Base-by-base conservation (phyloP, 1,284 basidiomycete species). In the Ustilago trichophora region DNA sequence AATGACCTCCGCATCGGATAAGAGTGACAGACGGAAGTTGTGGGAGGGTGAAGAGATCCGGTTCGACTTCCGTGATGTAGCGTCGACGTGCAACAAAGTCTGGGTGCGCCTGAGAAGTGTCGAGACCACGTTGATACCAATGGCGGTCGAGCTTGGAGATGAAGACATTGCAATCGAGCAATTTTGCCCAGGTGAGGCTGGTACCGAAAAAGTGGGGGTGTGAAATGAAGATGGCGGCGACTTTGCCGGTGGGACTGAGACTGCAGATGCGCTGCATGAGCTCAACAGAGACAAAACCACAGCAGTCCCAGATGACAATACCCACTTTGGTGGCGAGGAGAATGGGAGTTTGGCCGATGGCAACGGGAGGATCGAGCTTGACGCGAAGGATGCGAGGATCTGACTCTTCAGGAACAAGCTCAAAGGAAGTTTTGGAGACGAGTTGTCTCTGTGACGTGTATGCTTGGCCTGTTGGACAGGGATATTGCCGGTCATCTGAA, bases 151-250 rank as follows among this genome's bases (percentile, higher is more conserved):
- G 45, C 41, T 55, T 47, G 38, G 64, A 60, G 12, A 67, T 67
- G 48, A 56, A 57, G 64, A 67, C 57, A n/a, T 49, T 55, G 48
- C 57, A 60, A 21, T 59, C 32, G 32, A 67, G 64, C 56, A 60
- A 48, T 34, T 62, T 56, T 34, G 57, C 57, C 64, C 64, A 67
- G 12, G 52, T 48, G 9, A 67, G 52, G 35, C 38, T 44, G 8
- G 52, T 22, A 10, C 45, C 53, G 37, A 32, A 60, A 12, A 67
- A 67, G 37, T 67, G 64, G n/a, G 64, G 64, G 33, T 67, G 64
- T 4, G 57, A 56, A 31, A 62, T 60, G 36, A 58, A 52, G 34
- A 67, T 56, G 13, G 48, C 57, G 48, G 26, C 27, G 13, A 56
- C 52, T 25, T 50, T 55, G n/a, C 52, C 57, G 21, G 44, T 67